A percentile compares a stretch with the other conserved stretches of the same genome.
Evolutionary conservation across 139 green algal genomes (phyloP).

Genomic region (Asterochloris sp.): DNA sequence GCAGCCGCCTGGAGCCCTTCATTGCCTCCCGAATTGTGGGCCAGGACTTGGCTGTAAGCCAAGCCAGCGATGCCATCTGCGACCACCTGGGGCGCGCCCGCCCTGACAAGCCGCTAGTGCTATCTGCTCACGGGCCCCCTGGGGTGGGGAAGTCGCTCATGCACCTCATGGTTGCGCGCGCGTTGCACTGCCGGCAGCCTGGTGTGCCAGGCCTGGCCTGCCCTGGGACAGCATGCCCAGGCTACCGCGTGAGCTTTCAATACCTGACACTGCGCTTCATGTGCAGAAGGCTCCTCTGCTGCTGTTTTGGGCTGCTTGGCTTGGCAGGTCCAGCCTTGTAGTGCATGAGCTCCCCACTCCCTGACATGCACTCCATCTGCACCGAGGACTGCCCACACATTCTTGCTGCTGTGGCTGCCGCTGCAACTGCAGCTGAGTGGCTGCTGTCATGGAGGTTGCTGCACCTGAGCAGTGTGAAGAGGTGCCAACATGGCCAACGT

Average conservation of each 20-base stretch:
- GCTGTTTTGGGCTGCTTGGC: too few species aligned
- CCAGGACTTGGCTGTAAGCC: constrained; percentile 62
- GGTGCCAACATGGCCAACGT: too few species aligned
- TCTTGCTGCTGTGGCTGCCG: too few species aligned
- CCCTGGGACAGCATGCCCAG: constrained; percentile 59
- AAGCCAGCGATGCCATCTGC: constrained; percentile 71
- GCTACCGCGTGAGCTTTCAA: constrained; percentile 61
- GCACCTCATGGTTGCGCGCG: constrained; percentile 66
- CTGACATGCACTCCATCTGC: too few species aligned
- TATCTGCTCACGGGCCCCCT: constrained; percentile 83
- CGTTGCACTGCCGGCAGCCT: constrained; percentile 68
- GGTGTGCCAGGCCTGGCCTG: constrained; percentile 30
- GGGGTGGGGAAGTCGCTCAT: constrained; percentile 88
- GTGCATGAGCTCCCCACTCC: too few species aligned
- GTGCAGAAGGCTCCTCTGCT: too few species aligned
- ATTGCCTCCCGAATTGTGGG: constrained; percentile 62
- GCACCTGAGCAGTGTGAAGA: too few species aligned
- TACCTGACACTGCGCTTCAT: neutral
- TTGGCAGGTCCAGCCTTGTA: too few species aligned
- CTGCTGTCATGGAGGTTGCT: too few species aligned
- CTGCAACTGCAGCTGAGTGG: too few species aligned
- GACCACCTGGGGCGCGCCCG: constrained; percentile 56
- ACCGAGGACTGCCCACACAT: too few species aligned
- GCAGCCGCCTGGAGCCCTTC: constrained; percentile 52
- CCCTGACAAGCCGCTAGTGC: constrained; percentile 70